A percentile compares a stretch with the other conserved stretches of the same genome.
These are phyloP conservation scores for Colletotrichum sp. DNA, from an alignment of 2,329 filamentous ascomycete species.

Conservation along the genomic window DNA sequence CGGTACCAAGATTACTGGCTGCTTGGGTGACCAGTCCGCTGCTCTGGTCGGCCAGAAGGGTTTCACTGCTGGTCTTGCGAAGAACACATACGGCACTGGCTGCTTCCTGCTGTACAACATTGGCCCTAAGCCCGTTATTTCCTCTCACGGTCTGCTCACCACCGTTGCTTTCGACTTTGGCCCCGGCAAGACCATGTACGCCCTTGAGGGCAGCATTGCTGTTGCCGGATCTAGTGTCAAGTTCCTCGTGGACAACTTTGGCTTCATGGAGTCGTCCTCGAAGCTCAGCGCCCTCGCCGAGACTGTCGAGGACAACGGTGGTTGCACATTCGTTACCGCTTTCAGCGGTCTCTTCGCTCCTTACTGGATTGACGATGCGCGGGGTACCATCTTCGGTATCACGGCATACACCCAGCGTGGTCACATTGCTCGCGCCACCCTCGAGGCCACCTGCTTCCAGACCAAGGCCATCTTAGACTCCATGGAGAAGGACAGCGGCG, in stretches of 20 bases:
- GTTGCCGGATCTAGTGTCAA: constrained; percentile 80
- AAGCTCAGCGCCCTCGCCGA: constrained; percentile 52
- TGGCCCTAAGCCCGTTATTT: constrained; percentile 79
- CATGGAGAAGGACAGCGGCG: constrained; percentile 82
- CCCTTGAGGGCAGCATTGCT: constrained; percentile 78
- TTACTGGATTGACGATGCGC: constrained; percentile 85
- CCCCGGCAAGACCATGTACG: constrained; percentile 70
- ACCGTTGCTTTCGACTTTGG: constrained; percentile 83
- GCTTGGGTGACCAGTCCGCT: constrained; percentile 81
- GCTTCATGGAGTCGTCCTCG: constrained; percentile 55
- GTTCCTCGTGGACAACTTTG: constrained; percentile 65
- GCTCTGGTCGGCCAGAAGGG: constrained; percentile 82
- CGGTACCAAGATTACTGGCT: constrained; percentile 75
- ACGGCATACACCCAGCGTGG: constrained; percentile 78
- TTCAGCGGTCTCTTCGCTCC: constrained; percentile 83
- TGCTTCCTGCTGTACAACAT: constrained; percentile 88
- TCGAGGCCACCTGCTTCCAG: constrained; percentile 84
- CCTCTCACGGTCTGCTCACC: constrained; percentile 75
- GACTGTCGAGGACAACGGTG: constrained; percentile 70
- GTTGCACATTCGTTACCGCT: constrained; percentile 78
- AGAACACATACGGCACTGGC: constrained; percentile 87
- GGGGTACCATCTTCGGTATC: constrained; percentile 81
- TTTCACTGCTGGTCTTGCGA: constrained; percentile 76
- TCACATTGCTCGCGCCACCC: constrained; percentile 79
- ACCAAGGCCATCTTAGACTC: constrained; percentile 82